Evolutionary conservation across 139 green algal species (phyloP), one percentile per base, ranked within the genome.

Genomic region (Picochlorum costavermella): DNA sequence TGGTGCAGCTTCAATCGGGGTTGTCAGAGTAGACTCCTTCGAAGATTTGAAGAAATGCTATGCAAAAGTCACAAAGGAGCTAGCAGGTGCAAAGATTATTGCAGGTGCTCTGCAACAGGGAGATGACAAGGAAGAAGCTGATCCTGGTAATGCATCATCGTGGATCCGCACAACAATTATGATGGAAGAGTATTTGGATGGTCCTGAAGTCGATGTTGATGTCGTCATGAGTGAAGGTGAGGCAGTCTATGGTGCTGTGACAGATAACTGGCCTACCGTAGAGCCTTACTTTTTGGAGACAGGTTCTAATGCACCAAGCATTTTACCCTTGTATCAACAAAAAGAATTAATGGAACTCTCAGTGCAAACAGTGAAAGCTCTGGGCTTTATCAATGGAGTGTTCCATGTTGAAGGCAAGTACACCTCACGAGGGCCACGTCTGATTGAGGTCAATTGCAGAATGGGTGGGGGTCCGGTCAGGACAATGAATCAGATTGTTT

Each of bases 221-320:
- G 64, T 96, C n/a, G 75, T 95, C 4, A 73, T 96, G 50, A 76
- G 68, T 33, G 79, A 91, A 43, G 87, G 89, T 0, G 60, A 84
- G 60, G 46, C 75, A 26, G 73, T 92, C 40, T 96, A 94, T 60
- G 86, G 84, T 63, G 84, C 84, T 25, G 78, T 95, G 50, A 94
- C 87, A 3, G 84, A 87, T 70, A 90, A 87, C 72, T 88, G 77
- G 82, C 80, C 82, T 56, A 88, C 84, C 6, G 75, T 95, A 4
- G 89, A 96, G 83, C 89, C 89, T 2, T 96, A 92, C 65, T 96
- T 96, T 80, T 92, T 95, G 53, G 89, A 96, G 79, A 95, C 88
- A 53, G 89, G 87, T 66, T 84, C 70, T 77, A 95, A 95, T 73
- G 87, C 81, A 65, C 89, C 89, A 29, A 89, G 77, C 33, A 79